Evolutionary conservation across 2,329 filamentous ascomycete genomes (phyloP).

Genomic region (Pseudonectria foliicola): DNA sequence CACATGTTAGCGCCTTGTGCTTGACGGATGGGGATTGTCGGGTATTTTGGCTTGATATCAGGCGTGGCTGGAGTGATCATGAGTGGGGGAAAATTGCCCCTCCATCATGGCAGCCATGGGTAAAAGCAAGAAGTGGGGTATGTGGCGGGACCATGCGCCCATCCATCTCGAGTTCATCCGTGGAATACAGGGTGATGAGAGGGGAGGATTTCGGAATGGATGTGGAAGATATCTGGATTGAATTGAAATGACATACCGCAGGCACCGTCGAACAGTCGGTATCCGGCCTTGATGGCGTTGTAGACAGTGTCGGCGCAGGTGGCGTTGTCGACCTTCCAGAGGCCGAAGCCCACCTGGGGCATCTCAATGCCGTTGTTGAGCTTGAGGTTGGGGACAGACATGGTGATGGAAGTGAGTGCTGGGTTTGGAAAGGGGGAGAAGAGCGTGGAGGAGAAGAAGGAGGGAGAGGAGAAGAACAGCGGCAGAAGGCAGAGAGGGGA

Average conservation of each 20-base stretch:
- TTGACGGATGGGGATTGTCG: no score
- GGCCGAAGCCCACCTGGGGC: constrained; percentile 69
- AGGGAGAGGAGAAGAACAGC: constrained; percentile 2
- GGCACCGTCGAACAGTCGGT: constrained; percentile 54
- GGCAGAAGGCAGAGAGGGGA: constrained; percentile 1
- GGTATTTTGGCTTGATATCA: no score
- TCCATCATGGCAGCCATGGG: no score
- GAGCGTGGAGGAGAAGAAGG: constrained; percentile 1
- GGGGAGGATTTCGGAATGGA: constrained; percentile 3
- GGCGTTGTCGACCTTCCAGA: constrained; percentile 77
- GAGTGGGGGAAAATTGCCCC: no score
- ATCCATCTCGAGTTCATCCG: no score
- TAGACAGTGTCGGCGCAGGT: constrained; percentile 71
- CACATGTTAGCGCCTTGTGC: no score
- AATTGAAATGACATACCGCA: constrained; percentile 39
- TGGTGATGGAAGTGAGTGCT: constrained; percentile 18
- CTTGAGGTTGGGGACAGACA: constrained; percentile 45
- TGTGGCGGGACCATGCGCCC: no score
- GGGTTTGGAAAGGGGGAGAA: constrained; percentile 2
- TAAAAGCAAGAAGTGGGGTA: no score
- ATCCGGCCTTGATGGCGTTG: constrained; percentile 60
- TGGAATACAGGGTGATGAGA: constrained; percentile 6
- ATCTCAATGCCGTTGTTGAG: constrained; percentile 61
- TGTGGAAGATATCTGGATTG: constrained; percentile 3
- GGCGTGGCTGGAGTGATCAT: no score